These are phyloP conservation scores for Cardamine chenopodiifolia DNA, from an alignment of 345 rosid genomes.

Conservation along the genomic window DNA sequence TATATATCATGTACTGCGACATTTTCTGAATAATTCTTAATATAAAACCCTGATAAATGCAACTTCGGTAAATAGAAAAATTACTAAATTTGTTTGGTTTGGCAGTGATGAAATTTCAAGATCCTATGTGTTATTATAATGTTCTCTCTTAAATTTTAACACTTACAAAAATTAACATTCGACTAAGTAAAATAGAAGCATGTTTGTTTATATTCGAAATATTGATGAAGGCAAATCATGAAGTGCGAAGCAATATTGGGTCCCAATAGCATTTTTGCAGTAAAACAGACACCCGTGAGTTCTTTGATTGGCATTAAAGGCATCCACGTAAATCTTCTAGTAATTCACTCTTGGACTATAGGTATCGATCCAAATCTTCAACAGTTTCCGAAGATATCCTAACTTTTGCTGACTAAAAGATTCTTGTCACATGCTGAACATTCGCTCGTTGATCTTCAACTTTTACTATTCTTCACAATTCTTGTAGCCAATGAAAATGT, in stretches of 20 bases:
- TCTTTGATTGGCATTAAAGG: not conserved
- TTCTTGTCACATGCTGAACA: not conserved
- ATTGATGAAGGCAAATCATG: not conserved
- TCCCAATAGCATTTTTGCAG: not conserved
- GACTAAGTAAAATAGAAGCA: not conserved
- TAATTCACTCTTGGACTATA: not conserved
- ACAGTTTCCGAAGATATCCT: not conserved
- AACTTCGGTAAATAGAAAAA: not conserved
- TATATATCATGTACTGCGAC: constrained; percentile 22
- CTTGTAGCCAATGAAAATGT: not conserved
- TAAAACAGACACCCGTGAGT: not conserved
- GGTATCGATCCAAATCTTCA: not conserved
- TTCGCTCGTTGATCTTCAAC: not conserved
- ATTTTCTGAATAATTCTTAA: not conserved
- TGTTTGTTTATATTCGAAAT: not conserved
- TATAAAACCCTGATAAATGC: constrained; percentile 1
- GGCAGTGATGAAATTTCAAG: not conserved
- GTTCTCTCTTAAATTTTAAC: not conserved
- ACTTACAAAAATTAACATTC: not conserved
- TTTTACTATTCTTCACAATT: not conserved
- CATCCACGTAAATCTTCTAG: not conserved
- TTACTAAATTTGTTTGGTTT: not conserved
- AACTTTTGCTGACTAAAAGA: not conserved
- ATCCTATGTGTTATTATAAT: not conserved
- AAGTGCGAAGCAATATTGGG: not conserved